Base-by-base conservation (phyloP, 345 rosid genomes). In the Acer yangbiense region DNA sequence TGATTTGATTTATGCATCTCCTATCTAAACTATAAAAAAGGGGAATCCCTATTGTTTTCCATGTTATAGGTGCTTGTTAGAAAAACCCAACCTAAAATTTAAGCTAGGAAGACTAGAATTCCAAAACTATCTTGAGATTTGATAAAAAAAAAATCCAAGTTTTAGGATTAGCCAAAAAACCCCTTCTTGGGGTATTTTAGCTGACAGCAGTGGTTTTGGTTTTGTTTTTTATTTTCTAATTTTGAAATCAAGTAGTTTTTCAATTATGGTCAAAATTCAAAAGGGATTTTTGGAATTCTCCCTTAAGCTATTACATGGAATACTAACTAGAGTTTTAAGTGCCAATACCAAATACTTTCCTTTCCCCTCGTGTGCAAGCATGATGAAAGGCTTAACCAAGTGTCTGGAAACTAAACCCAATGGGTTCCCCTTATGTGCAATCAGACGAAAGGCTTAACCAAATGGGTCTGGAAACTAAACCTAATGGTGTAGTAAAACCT, bases 51-150 rank as follows among this genome's bases (percentile, higher is more conserved):
- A 50, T 14, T 68, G 18, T 46, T 39, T 79, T 68, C 27, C 50
- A 27, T 48, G 43, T 50, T 44, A 48, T 16, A 62, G 62, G 11
- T 77, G 75, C 64, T 48, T 6, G 46, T n/a, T 64, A 64, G 67
- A 27, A 13, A 27, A 64, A 64, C 32, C 67, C 16, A 27, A 27
- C 35, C 16, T 6, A 10, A 64, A 27, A 25, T 46, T 46, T 46
- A 46, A 46, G 50, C 50, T 46, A 8, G 50, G 13, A 4, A 46
- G 50, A 46, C 10, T 46, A 10, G 50, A 46, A 46, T 46, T 46
- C 50, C 50, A 46, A 46, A 43, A 43, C 46, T 43, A 43, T 35
- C 46, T 43, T 8, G 10, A 43, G 46, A 43, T 43, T 43, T 43
- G 2, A 43, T 0, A 43, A 43, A 43, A 7, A 1, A 43, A 43